Evolutionary conservation across 129 eudicot genomes (phyloP), one percentile per base, ranked within the genome.

Genomic region (Chrysanthemum makinoi): DNA sequence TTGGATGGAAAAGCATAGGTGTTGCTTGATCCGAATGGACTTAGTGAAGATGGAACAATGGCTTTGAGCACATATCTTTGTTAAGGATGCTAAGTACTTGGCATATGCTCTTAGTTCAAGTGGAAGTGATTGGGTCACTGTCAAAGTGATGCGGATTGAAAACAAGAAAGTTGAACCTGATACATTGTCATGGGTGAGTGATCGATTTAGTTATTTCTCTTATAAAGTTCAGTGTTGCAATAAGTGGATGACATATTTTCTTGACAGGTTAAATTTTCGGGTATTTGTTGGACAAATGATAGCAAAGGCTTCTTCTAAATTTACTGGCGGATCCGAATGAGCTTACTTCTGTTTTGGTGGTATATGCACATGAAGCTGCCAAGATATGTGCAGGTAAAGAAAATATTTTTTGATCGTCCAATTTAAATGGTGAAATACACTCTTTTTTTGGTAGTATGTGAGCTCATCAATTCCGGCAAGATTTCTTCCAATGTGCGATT

Each of bases 281-380:
- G 82, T 75, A 84, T 94, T 26, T 84, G 91, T 66, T 94, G 99
- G 97, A 94, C 99, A 2, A 54, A 58, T 74, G 15, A 44, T 69
- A 69, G 47, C 66, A 48, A 74, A 93, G 98, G 88, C 89, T 96
- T 83, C 95, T 93, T 18, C 79, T 93, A 72, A 91, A 91, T 53
- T 89, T 87, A 66, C 95, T 88, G n/a, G 89, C 82, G 73, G 98
- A 93, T 75, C 66, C 89, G 71, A 89, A 87, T 81, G 95, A 89
- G 79, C 95, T 93, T 66, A 89, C 96, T 75, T 87, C 98, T 52
- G 91, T 89, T 73, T 84, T 93, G 66, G 96, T 89, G 65, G 95
- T 87, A 33, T 87, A 85, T 73, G 87, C 95, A 48, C 87, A 71
- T 69, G 98, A 92, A 80, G 91, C 96, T 72, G 95, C 88, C 28